phyloP scores from a whole-genome alignment of 2,329 filamentous ascomycete species.

The Epicoccum nigrum region DNA sequence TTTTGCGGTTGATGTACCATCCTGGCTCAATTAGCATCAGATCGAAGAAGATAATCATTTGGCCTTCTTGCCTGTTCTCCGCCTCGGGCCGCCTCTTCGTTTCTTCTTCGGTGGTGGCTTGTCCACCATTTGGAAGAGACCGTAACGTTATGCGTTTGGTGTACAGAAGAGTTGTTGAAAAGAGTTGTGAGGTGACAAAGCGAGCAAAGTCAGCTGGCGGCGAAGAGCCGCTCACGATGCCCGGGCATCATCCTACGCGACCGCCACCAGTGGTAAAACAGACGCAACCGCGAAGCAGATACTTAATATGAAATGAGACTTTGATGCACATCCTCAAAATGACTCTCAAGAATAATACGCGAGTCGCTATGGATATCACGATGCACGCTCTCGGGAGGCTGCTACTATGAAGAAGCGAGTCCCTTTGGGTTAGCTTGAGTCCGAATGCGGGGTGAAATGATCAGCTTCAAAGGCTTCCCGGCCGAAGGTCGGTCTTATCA shows the following conservation, averaged over 20 bases:
- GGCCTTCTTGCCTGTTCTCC: conserved; percentile 31
- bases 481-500: conserved; percentile 16
- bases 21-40: conserved; percentile 5
- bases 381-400: no score
- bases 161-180: not conserved
- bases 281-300: no score
- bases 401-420: no score
- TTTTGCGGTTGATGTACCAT: not conserved
- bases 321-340: no score
- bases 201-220: conserved; percentile 1
- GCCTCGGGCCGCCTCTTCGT: conserved; percentile 33
- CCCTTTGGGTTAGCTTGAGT: no score
- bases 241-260: not conserved
- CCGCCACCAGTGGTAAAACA: not conserved
- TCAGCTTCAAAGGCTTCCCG: no score
- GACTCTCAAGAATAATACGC: no score
- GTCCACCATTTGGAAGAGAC: conserved; percentile 1
- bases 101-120: conserved; percentile 27
- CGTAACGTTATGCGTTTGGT: not conserved
- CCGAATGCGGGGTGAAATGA: no score
- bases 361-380: no score
- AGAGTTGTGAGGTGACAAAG: conserved; percentile 2
- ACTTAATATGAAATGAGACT: not conserved
- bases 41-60: not conserved
- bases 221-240: not conserved